Conservation (phyloP, 2,329 filamentous ascomycete species). For the Colletotrichum navitas region DNA sequence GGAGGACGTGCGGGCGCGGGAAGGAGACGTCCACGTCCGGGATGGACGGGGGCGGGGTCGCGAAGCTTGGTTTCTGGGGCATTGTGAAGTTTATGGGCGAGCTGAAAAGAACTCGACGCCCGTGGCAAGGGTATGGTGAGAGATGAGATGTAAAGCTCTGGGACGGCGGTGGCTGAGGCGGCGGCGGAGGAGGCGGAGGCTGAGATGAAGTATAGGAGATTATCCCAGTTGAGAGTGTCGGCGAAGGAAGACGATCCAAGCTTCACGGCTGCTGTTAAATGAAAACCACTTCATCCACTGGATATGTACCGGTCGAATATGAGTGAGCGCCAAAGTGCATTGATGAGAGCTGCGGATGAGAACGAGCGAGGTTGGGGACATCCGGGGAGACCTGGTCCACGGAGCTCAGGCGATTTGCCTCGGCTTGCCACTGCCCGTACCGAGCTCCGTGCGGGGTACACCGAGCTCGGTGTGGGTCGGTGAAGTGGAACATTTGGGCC, state of each 20-base stretch:
- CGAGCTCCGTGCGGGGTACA: slow-evolving; percentile 25
- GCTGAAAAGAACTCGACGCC: neutral
- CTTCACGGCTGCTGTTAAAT: neutral
- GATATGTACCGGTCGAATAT: neutral
- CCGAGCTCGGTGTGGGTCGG: slow-evolving; percentile 20
- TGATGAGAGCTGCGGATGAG: neutral
- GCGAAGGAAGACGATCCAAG: neutral
- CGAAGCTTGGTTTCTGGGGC: slow-evolving; percentile 9
- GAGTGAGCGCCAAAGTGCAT: neutral
- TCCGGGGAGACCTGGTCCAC: neutral
- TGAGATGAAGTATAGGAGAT: neutral
- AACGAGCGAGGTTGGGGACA: slow-evolving; percentile 1
- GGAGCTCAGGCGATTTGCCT: slow-evolving; percentile 13
- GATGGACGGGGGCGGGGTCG: slow-evolving; percentile 21
- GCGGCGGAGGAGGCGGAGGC: too few species aligned
- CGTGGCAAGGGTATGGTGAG: neutral
- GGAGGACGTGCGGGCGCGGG: slow-evolving; percentile 66
- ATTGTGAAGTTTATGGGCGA: neutral
- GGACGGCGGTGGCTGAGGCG: neutral
- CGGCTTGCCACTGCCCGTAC: slow-evolving; percentile 7
- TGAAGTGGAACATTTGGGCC: neutral
- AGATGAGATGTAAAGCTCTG: neutral
- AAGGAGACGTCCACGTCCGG: slow-evolving; percentile 55
- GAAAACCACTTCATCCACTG: too few species aligned
- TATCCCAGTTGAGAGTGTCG: neutral